A percentile compares a stretch with the other conserved stretches of the same genome.
Evolutionary conservation across 257 asterid species (phyloP).

Genomic region (Hygrophila difformis): DNA sequence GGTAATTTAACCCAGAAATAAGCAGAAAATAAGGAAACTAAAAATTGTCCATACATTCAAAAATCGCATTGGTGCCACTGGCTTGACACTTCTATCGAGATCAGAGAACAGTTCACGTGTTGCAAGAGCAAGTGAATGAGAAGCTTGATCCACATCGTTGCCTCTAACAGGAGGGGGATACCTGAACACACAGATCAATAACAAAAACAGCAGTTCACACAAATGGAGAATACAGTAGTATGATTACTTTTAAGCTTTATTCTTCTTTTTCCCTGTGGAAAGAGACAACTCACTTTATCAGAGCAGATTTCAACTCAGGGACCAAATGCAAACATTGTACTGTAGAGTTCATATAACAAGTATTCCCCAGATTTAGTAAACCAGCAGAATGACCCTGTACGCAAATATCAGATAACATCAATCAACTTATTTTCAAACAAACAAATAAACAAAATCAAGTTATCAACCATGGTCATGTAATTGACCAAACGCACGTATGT

Average conservation of each 20-base stretch:
- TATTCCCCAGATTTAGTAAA: slow-evolving; percentile 81
- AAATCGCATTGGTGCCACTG: slow-evolving; percentile 92
- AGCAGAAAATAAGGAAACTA: slow-evolving; percentile 12
- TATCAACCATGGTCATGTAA: background rate
- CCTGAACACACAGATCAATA: slow-evolving; percentile 27
- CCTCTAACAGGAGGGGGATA: slow-evolving; percentile 60
- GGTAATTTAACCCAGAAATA: slow-evolving; percentile 6
- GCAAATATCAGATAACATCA: background rate
- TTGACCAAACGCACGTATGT: no score
- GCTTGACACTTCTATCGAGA: slow-evolving; percentile 82
- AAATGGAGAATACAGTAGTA: slow-evolving; percentile 2
- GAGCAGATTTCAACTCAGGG: slow-evolving; percentile 87
- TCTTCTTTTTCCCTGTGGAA: slow-evolving; percentile 12
- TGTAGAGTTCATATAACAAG: slow-evolving; percentile 99
- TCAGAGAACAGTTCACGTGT: slow-evolving; percentile 81
- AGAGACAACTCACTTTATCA: slow-evolving; percentile 49
- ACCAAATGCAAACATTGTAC: slow-evolving; percentile 93
- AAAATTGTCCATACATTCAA: slow-evolving; percentile 58
- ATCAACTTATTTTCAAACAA: background rate
- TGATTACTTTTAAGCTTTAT: background rate
- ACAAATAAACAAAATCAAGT: background rate
- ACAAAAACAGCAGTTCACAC: slow-evolving; percentile 10
- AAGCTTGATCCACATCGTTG: slow-evolving; percentile 66
- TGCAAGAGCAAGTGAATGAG: slow-evolving; percentile 82
- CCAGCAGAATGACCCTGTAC: slow-evolving; percentile 96